These are phyloP conservation scores for Colletotrichum chlorophyti DNA, from an alignment of 2,329 filamentous ascomycete genomes.

Conservation along the genomic window DNA sequence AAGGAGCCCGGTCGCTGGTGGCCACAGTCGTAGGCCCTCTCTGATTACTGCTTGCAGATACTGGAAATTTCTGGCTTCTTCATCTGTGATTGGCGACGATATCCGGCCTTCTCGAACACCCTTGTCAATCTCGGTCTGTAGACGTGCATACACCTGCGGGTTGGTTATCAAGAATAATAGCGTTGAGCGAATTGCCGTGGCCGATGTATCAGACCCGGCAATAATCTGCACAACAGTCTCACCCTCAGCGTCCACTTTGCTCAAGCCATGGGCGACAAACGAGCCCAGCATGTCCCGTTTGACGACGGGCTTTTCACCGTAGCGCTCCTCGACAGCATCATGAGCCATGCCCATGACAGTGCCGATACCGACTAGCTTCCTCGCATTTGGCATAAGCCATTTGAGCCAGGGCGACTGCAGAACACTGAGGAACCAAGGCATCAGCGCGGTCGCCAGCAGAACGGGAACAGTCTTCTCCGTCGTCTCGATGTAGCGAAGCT, in stretches of 20 bases:
- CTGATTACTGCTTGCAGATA: constrained; percentile 57
- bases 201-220: constrained; percentile 64
- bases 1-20: constrained; percentile 43
- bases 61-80: constrained; percentile 42
- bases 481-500: constrained; percentile 51
- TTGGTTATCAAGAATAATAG: constrained; percentile 59
- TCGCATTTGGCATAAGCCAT: constrained; percentile 40
- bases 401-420: constrained; percentile 47
- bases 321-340: constrained; percentile 37
- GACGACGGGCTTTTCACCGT: constrained; percentile 34
- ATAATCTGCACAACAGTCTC: constrained; percentile 46
- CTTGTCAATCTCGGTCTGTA: constrained; percentile 52
- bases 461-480: constrained; percentile 48
- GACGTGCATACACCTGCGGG: constrained; percentile 49
- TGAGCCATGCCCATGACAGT: constrained; percentile 42
- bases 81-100: constrained; percentile 38
- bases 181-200: constrained; percentile 59
- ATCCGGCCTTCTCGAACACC: constrained; percentile 35
- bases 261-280: constrained; percentile 44
- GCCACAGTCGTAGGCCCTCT: constrained; percentile 49
- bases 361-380: constrained; percentile 35
- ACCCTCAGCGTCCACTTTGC: constrained; percentile 45
- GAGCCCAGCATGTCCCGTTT: constrained; percentile 44
- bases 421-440: constrained; percentile 47
- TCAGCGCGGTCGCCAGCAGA: constrained; percentile 50